Conservation (phyloP, 176 grass and related monocot species). For the Oryza nivara region DNA sequence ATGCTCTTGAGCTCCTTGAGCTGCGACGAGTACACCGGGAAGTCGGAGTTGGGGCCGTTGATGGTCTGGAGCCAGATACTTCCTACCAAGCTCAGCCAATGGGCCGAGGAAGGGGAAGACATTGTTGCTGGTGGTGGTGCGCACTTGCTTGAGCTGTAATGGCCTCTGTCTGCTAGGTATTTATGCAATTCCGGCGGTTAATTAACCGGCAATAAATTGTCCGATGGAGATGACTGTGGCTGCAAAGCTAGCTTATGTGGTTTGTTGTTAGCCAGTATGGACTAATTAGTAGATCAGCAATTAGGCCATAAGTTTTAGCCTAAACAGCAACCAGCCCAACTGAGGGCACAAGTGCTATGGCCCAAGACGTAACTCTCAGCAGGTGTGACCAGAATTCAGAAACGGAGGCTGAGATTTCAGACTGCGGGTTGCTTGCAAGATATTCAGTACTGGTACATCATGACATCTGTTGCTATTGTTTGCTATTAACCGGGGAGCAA, state of each 20-base stretch:
- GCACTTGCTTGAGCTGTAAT: conserved; percentile 50
- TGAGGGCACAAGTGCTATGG: neutral
- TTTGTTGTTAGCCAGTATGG: conserved; percentile 50
- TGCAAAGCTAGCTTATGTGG: conserved; percentile 58
- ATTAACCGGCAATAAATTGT: conserved; percentile 32
- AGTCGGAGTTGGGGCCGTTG: conserved; percentile 93
- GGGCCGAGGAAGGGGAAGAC: conserved; percentile 66
- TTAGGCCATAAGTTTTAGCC: neutral
- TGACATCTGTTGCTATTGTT: conserved; percentile 33
- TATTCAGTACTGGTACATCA: neutral
- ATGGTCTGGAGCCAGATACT: conserved; percentile 96
- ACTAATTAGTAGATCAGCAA: neutral
- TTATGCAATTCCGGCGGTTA: conserved; percentile 56
- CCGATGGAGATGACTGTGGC: conserved; percentile 34
- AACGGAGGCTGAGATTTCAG: conserved; percentile 16
- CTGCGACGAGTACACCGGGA: conserved; percentile 96
- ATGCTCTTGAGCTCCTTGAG: conserved; percentile 91
- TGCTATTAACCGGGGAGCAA: neutral
- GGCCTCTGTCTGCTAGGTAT: conserved; percentile 44
- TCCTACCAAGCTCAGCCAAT: conserved; percentile 90
- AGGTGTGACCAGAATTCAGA: conserved; percentile 23
- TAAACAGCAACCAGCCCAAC: neutral
- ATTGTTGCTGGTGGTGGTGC: conserved; percentile 34
- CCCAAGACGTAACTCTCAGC: conserved; percentile 43
- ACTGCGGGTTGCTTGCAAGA: conserved; percentile 15